Base-by-base conservation (phyloP, 108 stramenopile species). In the Parietichytrium sp. region DNA sequence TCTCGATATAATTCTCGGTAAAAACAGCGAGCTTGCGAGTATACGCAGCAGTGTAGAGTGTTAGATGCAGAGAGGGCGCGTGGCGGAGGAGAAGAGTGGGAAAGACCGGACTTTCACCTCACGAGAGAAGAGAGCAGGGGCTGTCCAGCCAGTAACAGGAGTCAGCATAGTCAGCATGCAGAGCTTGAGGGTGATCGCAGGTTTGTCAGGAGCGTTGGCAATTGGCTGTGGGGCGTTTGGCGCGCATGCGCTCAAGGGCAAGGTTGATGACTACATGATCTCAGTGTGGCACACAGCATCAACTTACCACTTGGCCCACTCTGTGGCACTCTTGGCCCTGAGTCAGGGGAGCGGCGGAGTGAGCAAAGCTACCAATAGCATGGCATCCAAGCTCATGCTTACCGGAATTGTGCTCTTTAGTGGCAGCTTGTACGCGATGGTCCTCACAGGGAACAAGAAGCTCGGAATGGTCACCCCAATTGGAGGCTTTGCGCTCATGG, bases 391-490 rank as follows among this genome's bases (percentile, higher is more conserved):
- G 15, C 23, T 45, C n/a, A 27, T 38, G 29, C 61, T 72, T 20
- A 25, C 3, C 1, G 61, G 61, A 6, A 72, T 72, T 45, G 33
- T 25, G 38, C 42, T 72, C 16, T 72, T 72, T 27, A 45, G 38
- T 7, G 61, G 61, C 10, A 45, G 38, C n/a, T 25, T 72, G 2
- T 72, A 72, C 42, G 61, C 61, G 23, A 72, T 72, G 61, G 61
- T 72, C 1, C 61, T 72, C 61, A 72, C 61, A n/a, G 61, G 61
- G 1, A 42, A 72, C 2, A 45, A 33, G 38, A 72, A 72, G 61
- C 42, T 72, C 10, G 61, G 61, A 10, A 72, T 72, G 61, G 45
- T 72, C 61, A 72, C 61, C 6, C 61, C 61, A n/a, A 45, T 72
- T 27, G 61, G 61, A 16, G 61, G 61, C 0, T 20, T 72, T 42